A percentile compares a stretch with the other conserved stretches of the same genome.
Conservation (phyloP, 2,329 filamentous ascomycete species). For the Pseudocercospora vitis region DNA sequence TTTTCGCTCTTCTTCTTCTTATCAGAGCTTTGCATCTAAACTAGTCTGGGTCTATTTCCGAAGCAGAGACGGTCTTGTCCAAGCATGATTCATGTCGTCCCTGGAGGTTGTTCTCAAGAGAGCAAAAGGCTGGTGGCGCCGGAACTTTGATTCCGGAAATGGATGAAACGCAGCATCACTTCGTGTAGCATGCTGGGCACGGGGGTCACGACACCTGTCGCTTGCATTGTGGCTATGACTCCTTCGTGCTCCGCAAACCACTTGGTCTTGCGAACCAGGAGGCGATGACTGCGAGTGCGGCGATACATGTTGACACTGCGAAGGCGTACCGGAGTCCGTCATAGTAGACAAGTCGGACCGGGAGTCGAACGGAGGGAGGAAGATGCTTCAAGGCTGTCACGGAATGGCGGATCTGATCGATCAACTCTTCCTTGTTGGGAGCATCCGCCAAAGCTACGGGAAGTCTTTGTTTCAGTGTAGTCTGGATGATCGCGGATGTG, state of each 20-base stretch:
- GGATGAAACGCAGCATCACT: no score
- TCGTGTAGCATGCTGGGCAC: no score
- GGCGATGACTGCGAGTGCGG: conserved; percentile 51
- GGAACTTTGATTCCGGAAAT: no score
- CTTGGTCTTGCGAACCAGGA: conserved; percentile 46
- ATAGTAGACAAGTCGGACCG: conserved; percentile 60
- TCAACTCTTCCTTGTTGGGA: conserved; percentile 60
- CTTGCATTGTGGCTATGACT: background rate
- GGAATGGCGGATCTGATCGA: conserved; percentile 63
- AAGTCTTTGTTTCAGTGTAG: conserved; percentile 57
- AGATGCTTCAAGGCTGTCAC: conserved; percentile 57
- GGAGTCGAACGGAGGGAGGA: conserved; percentile 57
- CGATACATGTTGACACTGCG: conserved; percentile 55
- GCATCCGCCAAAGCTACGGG: conserved; percentile 56
- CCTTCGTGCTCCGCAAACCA: conserved; percentile 19
- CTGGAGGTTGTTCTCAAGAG: no score
- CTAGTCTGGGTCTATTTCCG: no score
- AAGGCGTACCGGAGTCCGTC: conserved; percentile 59
- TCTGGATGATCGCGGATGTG: conserved; percentile 63
- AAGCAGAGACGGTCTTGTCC: no score
- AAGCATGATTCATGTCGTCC: no score
- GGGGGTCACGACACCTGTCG: no score
- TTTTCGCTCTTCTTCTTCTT: no score
- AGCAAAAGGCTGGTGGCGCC: no score
- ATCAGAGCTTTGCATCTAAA: no score